Percentiles rank a stretch among this genome's conserved stretches.
Evolutionary conservation across 176 grass and related monocot species (phyloP).

Genomic region (Puccinellia tenuiflora): DNA sequence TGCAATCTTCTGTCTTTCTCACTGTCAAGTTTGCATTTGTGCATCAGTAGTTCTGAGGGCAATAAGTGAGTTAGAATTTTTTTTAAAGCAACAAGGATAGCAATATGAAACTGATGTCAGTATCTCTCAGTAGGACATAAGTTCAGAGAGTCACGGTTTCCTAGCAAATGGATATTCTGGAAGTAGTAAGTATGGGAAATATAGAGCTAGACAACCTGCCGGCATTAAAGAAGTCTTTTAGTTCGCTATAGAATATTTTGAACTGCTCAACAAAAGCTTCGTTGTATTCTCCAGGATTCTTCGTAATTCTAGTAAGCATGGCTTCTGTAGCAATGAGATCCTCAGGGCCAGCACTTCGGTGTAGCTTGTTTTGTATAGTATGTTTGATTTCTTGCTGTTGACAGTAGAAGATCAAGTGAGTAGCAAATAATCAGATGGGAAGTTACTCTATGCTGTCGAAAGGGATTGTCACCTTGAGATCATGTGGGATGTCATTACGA

Average conservation of each 20-base stretch:
- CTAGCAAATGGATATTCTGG: background rate
- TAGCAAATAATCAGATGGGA: constrained; percentile 5
- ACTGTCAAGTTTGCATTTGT: background rate
- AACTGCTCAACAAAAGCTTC: constrained; percentile 84
- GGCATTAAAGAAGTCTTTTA: constrained; percentile 99
- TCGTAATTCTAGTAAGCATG: constrained; percentile 85
- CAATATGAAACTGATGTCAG: background rate
- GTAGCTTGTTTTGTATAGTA: constrained; percentile 99
- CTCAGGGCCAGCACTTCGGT: constrained; percentile 95
- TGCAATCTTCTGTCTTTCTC: constrained; percentile 6
- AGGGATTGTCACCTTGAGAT: constrained; percentile 71
- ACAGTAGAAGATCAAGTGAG: constrained; percentile 27
- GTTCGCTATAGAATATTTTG: constrained; percentile 77
- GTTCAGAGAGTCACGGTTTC: background rate
- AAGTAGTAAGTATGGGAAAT: constrained; percentile 9
- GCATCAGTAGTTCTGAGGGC: background rate
- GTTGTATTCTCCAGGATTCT: constrained; percentile 71
- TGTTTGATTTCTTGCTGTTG: constrained; percentile 98
- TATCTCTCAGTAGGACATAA: constrained; percentile 1
- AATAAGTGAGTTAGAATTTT: background rate
- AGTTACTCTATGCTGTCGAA: constrained; percentile 6
- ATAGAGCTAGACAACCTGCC: constrained; percentile 59
- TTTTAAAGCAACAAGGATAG: background rate
- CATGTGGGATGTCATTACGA: constrained; percentile 88
- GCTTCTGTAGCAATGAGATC: constrained; percentile 98